phyloP scores from a whole-genome alignment of 345 rosid genomes.

The Melaleuca quinquenervia region DNA sequence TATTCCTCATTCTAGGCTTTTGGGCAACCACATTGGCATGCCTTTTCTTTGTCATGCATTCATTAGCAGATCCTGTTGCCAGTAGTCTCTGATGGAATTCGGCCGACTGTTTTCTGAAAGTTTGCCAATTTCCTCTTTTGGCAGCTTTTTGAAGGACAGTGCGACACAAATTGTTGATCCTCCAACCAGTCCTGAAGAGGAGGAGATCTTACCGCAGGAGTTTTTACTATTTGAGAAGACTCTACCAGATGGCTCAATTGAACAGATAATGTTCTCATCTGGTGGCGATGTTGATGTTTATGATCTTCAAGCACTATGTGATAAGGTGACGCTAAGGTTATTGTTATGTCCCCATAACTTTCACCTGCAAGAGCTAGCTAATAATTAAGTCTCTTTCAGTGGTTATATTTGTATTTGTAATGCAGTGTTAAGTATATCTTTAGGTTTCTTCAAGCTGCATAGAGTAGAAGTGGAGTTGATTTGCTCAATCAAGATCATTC shows the following conservation, averaged over 20 bases:
- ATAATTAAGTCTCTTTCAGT: not conserved
- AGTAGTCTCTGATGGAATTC: not conserved
- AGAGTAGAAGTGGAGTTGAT: not conserved
- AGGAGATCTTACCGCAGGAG: slow-evolving; percentile 52
- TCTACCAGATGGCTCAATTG: slow-evolving; percentile 53
- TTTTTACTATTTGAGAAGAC: slow-evolving; percentile 64
- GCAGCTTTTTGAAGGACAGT: slow-evolving; percentile 53
- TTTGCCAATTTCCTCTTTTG: not conserved
- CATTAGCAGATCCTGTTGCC: not conserved
- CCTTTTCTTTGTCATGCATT: not conserved
- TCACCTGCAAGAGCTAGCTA: not conserved
- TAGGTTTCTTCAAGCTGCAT: not conserved
- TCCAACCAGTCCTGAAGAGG: slow-evolving; percentile 42
- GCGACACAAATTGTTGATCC: slow-evolving; percentile 63
- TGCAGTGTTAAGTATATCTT: not conserved
- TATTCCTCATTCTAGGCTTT: not conserved
- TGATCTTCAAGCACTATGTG: slow-evolving; percentile 89
- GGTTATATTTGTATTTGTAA: not conserved
- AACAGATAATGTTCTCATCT: slow-evolving; percentile 78
- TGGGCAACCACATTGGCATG: not conserved
- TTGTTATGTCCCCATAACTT: not conserved
- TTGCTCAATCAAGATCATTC: not conserved
- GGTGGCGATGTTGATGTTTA: slow-evolving; percentile 86
- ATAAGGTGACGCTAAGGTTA: slow-evolving; percentile 38
- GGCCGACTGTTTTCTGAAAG: not conserved